phyloP scores from a whole-genome alignment of 805 yeast genomes.

The Metschnikowia anglica region DNA sequence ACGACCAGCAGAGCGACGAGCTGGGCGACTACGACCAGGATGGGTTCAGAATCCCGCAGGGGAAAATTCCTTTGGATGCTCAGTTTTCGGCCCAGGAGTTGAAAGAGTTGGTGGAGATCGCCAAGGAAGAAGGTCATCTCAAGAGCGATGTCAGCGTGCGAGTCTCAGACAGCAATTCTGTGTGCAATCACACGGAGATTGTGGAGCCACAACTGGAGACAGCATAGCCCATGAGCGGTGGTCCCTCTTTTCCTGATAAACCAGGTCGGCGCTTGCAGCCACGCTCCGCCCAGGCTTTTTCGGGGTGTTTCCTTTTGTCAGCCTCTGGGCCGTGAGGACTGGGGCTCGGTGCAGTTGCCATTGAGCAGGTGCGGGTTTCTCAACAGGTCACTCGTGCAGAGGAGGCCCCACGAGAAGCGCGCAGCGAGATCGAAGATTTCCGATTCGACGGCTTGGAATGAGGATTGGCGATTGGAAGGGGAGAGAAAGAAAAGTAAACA shows the following conservation, averaged over 20 bases:
- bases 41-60: slow-evolving; percentile 38
- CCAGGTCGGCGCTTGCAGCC: too few relatives aligned
- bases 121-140: slow-evolving; percentile 33
- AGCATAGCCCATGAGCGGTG: neutral
- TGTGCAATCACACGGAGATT: slow-evolving; percentile 35
- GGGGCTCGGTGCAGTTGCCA: too few relatives aligned
- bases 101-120: slow-evolving; percentile 29
- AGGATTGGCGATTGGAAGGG: too few relatives aligned
- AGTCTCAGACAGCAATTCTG: slow-evolving; percentile 24
- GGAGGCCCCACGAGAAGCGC: too few relatives aligned
- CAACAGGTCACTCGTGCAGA: too few relatives aligned
- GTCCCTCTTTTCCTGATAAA: neutral
- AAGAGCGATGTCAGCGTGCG: slow-evolving; percentile 27
- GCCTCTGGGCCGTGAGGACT: too few relatives aligned
- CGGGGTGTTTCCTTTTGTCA: too few relatives aligned
- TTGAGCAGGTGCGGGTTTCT: too few relatives aligned
- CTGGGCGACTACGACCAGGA: slow-evolving; percentile 27
- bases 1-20: slow-evolving; percentile 3
- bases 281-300: too few relatives aligned
- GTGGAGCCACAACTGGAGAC: slow-evolving; percentile 16
- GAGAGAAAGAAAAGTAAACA: too few relatives aligned
- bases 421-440: too few relatives aligned
- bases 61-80: slow-evolving; percentile 42
- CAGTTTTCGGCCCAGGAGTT: slow-evolving; percentile 38
- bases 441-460: too few relatives aligned